A percentile compares a stretch with the other conserved stretches of the same genome.
Evolutionary conservation across 306 rosid species (phyloP).

Genomic region (Dalbergia cultrata): DNA sequence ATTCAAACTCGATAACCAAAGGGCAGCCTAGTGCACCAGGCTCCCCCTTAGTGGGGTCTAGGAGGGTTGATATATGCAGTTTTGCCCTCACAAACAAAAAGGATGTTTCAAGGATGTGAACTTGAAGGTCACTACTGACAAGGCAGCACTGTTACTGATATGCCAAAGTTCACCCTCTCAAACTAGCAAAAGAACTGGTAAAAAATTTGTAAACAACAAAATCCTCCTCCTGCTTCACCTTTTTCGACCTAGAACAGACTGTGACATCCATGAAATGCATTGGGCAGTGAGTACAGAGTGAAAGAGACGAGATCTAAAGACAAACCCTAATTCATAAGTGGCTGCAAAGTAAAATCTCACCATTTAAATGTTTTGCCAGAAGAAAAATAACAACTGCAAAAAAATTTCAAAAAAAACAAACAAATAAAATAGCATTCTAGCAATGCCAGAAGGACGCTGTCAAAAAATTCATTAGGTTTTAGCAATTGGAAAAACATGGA

Average conservation of each 20-base stretch:
- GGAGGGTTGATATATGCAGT: no score
- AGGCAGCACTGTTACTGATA: no score
- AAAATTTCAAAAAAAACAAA: neutral
- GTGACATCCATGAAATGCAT: neutral
- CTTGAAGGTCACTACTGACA: no score
- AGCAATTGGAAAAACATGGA: neutral
- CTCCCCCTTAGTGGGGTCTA: no score
- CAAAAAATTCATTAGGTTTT: slow-evolving; percentile 1
- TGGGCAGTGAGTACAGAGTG: neutral
- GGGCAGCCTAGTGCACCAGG: no score
- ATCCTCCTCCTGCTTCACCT: slow-evolving; percentile 23
- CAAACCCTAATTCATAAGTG: neutral
- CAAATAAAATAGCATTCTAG: neutral
- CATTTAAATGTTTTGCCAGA: neutral
- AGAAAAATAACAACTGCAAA: neutral
- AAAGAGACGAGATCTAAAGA: neutral
- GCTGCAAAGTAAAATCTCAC: neutral
- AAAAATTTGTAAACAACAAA: neutral
- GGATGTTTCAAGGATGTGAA: no score
- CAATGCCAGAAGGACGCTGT: neutral
- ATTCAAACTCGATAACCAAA: neutral
- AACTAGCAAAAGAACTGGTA: neutral
- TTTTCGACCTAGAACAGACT: neutral
- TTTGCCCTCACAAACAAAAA: no score
- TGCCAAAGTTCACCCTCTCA: no score